Evolutionary conservation across 371 early-diverging fungal species (phyloP), one percentile per base, ranked within the genome.

Genomic region (Actinomortierella ambigua): DNA sequence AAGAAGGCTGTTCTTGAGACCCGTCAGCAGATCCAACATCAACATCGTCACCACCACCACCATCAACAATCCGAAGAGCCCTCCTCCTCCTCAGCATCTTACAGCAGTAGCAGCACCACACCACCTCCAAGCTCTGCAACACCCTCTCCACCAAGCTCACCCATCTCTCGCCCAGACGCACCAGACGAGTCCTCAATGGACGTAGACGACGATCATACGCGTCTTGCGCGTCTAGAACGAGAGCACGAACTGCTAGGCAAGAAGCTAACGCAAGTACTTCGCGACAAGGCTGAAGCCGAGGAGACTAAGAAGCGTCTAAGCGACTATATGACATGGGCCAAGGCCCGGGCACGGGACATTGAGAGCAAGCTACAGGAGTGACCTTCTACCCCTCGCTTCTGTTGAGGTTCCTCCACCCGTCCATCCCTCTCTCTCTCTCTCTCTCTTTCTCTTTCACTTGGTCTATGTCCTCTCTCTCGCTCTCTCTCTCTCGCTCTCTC

Each of bases 251-350:
- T 41, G 11, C 57, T 69, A 1, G 69, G 69, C 13, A 1, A 39
- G 1, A 56, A 50, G 26, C 50, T 69, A n/a, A 57, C 69, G 8
- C 61, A 57, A 46, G 49, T 64, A 18, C 26, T 69, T 22, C 41
- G 53, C 23, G 69, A 69, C 24, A 69, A 69, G 54, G 65, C 64
- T 0, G 56, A 44, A 4, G 64, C 61, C 2, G 69, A 69, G 18
- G 64, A 60, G 44, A 50, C 61, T 39, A 69, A 69, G 48, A 64
- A 69, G 34, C 22, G 50, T 26, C 44, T 69, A 29, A 60, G 50
- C 15, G 65, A 64, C 23, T 59, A 56, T 15, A 20, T 69, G 20
- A 17, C 40, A 20, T 48, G 61, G 22, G 57, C 61, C 57, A 69
- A 57, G 47, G 64, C 65, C 1, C 59, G 69, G 42, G 60, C 60